Evolutionary conservation across 768 basidiomycete genomes (phyloP).

Genomic region (Artomyces pyxidatus): DNA sequence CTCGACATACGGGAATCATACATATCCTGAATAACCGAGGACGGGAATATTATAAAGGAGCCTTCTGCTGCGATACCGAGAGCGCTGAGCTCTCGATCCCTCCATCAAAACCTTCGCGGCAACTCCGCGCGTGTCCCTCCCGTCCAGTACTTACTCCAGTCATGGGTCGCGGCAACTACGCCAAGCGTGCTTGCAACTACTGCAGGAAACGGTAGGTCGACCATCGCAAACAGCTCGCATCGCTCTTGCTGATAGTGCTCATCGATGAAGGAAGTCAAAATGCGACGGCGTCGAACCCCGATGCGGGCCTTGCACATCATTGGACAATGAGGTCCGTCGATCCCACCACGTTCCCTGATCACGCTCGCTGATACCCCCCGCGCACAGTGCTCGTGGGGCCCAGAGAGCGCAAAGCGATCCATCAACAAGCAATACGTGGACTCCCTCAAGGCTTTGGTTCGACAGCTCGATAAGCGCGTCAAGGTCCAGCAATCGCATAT

Average conservation of each 20-base stretch:
- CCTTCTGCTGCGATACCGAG: too few species aligned
- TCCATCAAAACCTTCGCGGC: neutral
- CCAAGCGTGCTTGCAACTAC: constrained; percentile 27
- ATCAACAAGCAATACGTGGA: constrained; percentile 27
- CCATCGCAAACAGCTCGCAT: neutral
- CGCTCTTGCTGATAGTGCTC: neutral
- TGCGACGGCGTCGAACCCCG: constrained; percentile 25
- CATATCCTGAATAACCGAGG: too few species aligned
- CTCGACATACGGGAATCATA: too few species aligned
- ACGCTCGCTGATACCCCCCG: neutral
- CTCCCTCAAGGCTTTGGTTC: constrained; percentile 22
- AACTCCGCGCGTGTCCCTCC: neutral
- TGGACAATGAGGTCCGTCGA: constrained; percentile 17
- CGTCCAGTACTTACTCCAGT: neutral
- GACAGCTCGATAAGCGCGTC: constrained; percentile 19
- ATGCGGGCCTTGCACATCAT: constrained; percentile 22
- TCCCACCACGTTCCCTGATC: neutral
- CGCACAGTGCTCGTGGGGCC: constrained; percentile 25
- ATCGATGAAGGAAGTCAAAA: constrained; percentile 23
- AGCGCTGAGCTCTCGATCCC: too few species aligned
- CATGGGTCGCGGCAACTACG: constrained; percentile 22
- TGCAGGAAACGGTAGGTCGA: constrained; percentile 21
- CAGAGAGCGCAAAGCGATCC: constrained; percentile 26
- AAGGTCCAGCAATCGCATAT: constrained; percentile 20
- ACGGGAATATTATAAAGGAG: too few species aligned